Percentiles rank a stretch among this genome's conserved stretches.
Evolutionary conservation across 2,329 filamentous ascomycete species (phyloP).

Genomic region (Didymellaceae sp.): DNA sequence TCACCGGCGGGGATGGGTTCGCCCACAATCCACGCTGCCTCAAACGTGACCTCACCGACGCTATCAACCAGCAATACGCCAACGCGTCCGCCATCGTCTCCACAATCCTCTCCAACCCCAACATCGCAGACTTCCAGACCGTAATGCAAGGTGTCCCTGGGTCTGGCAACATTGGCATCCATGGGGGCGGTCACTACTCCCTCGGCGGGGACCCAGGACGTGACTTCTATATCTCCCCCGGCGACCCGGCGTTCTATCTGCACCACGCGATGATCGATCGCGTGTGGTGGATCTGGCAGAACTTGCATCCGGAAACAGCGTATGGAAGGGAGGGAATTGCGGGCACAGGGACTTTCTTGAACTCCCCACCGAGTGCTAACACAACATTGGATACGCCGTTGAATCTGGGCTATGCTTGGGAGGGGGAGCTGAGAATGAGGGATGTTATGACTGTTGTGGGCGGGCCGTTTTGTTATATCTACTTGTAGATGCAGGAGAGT

Average conservation of each 20-base stretch:
- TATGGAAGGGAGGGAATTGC: conserved; percentile 35
- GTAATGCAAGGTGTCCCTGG: background rate
- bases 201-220: background rate
- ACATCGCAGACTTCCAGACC: background rate
- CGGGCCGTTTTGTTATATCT: conserved; percentile 24
- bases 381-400: conserved; percentile 47
- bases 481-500: no score
- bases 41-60: background rate
- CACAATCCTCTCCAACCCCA: background rate
- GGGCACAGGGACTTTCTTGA: conserved; percentile 47
- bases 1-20: background rate
- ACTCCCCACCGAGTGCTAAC: conserved; percentile 46
- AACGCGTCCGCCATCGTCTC: background rate
- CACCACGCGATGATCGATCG: conserved; percentile 56
- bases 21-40: background rate
- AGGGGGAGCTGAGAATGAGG: conserved; percentile 28
- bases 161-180: background rate
- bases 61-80: background rate
- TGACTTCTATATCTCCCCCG: conserved; percentile 9
- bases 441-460: conserved; percentile 16
- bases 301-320: conserved; percentile 41
- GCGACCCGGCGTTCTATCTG: conserved; percentile 49
- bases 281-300: conserved; percentile 57
- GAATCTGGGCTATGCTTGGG: conserved; percentile 34
- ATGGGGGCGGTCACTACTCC: background rate